Percentiles rank a stretch among this genome's conserved stretches.
Conservation (phyloP, 768 basidiomycete genomes). For the Lactarius akahatsu region DNA sequence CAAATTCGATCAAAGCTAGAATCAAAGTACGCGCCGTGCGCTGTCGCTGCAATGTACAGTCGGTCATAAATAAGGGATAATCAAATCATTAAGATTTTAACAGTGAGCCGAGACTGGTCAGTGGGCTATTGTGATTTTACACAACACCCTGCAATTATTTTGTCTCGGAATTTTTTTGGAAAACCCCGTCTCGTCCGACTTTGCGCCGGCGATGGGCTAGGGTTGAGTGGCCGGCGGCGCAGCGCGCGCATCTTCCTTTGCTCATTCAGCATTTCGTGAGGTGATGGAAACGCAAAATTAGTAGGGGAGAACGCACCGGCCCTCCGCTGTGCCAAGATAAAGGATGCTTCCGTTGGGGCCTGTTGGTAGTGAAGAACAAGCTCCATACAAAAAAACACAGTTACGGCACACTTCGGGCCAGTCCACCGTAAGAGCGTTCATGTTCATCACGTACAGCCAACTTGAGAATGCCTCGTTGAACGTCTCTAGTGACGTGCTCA, state of each 20-base stretch:
- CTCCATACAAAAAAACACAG: too few species aligned
- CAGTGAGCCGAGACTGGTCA: too few species aligned
- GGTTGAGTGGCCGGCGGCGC: constrained; percentile 40
- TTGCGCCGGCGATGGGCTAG: constrained; percentile 38
- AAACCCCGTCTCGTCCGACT: constrained; percentile 35
- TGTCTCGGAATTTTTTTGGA: too few species aligned
- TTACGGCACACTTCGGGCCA: constrained; percentile 70
- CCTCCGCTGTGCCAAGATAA: constrained; percentile 54
- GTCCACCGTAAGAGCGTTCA: constrained; percentile 93
- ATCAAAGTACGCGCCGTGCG: too few species aligned
- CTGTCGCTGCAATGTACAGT: too few species aligned
- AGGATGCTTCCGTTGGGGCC: constrained; percentile 37
- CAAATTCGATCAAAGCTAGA: too few species aligned
- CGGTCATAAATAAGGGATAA: too few species aligned
- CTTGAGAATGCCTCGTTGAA: constrained; percentile 95
- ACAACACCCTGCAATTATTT: too few species aligned
- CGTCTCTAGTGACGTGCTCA: constrained; percentile 75
- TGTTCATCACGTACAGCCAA: constrained; percentile 88
- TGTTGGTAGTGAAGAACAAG: not conserved
- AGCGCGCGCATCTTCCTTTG: constrained; percentile 60
- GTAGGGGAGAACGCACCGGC: constrained; percentile 46
- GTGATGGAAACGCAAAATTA: not conserved
- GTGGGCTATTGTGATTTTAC: too few species aligned
- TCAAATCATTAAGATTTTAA: too few species aligned
- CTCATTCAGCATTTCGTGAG: not conserved